Conservation (phyloP, 495 filamentous ascomycete species). For the Penicillium flavigenum region DNA sequence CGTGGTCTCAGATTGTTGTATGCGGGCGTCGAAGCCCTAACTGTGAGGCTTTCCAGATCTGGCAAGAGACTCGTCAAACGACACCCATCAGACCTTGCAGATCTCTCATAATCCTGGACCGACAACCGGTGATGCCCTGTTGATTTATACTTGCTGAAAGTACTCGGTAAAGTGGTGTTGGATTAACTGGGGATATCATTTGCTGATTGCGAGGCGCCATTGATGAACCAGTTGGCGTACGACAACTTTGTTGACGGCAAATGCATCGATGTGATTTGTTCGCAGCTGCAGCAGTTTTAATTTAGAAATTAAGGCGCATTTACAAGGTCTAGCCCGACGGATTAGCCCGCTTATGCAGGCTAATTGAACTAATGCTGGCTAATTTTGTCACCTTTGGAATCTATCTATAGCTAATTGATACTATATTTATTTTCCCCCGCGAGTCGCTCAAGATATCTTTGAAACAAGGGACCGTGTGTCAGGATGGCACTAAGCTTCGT, state of each 20-base stretch:
- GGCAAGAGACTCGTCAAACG: not conserved
- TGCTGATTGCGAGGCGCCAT: conserved; percentile 15
- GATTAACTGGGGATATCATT: conserved; percentile 9
- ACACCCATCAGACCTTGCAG: not conserved
- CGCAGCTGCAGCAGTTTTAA: not conserved
- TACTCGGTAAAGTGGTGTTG: conserved; percentile 9
- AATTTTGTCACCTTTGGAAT: conserved; percentile 26
- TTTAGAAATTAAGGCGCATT: conserved; percentile 16
- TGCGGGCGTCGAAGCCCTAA: conserved; percentile 10
- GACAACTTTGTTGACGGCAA: conserved; percentile 12
- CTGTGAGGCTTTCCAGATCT: not conserved
- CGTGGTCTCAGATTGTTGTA: not conserved
- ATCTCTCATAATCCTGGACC: not conserved
- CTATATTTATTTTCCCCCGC: conserved; percentile 23
- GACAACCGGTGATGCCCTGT: conserved; percentile 14
- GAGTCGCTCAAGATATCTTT: conserved; percentile 23
- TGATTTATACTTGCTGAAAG: conserved; percentile 2
- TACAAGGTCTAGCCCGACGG: conserved; percentile 2
- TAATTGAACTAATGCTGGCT: conserved; percentile 15
- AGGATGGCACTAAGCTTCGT: conserved; percentile 20
- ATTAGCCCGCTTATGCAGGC: conserved; percentile 3
- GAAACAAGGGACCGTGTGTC: conserved; percentile 30
- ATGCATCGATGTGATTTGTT: conserved; percentile 8
- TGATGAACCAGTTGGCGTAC: conserved; percentile 13
- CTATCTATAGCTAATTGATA: conserved; percentile 34